Conservation (phyloP, 768 basidiomycete species). For the Kwoniella newhampshirensis region DNA sequence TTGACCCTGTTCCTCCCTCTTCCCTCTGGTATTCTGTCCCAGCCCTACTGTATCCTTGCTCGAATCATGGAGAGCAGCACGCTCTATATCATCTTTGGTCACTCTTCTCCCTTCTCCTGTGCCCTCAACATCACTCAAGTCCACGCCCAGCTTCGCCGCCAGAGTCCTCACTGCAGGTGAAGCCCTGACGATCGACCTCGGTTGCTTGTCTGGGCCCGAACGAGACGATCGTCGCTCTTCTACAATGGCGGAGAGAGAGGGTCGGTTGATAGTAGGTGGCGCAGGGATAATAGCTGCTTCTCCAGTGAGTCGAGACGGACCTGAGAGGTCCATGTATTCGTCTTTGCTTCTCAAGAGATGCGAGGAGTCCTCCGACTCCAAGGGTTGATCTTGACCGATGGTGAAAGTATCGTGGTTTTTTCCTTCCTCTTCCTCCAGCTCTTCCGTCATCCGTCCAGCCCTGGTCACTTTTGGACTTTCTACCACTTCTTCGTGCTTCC, state of each 20-base stretch:
- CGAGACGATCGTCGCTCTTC: background rate
- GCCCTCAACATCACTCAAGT: conserved; percentile 23
- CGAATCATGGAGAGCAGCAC: conserved; percentile 1
- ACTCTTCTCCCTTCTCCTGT: conserved; percentile 39
- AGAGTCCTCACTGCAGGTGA: conserved; percentile 44
- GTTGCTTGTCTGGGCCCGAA: background rate
- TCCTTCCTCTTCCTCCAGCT: conserved; percentile 16
- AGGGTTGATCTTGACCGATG: no score
- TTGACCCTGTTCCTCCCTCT: conserved; percentile 14
- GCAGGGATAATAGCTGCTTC: conserved; percentile 42
- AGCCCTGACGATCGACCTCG: conserved; percentile 20
- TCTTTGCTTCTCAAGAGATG: conserved; percentile 11
- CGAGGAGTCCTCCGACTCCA: background rate
- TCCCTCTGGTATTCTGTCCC: background rate
- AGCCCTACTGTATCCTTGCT: background rate
- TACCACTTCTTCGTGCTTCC: no score
- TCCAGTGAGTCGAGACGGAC: conserved; percentile 25
- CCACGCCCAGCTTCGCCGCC: conserved; percentile 33
- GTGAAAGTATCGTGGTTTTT: background rate
- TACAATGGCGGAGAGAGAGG: background rate
- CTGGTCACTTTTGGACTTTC: conserved; percentile 1
- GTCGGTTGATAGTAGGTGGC: conserved; percentile 2
- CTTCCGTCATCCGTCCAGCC: conserved; percentile 9
- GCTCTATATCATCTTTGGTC: conserved; percentile 32
- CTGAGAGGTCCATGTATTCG: conserved; percentile 19